Evolutionary conservation across 2,329 filamentous ascomycete species (phyloP), one percentile per base, ranked within the genome.

Genomic region (Neoscytalidium dimidiatum): DNA sequence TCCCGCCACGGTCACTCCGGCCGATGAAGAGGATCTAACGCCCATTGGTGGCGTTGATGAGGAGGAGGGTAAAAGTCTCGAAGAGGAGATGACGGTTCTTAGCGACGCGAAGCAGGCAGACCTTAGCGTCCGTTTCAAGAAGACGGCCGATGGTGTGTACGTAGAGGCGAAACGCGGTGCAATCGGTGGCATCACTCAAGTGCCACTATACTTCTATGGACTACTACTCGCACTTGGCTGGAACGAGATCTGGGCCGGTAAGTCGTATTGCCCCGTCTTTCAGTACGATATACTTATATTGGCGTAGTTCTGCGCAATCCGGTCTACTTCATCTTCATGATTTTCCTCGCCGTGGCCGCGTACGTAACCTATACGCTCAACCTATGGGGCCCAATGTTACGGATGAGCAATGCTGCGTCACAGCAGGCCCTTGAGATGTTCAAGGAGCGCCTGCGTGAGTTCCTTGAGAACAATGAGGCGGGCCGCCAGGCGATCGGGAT

Each of bases 141-240:
- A 98, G 85, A 95, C 92, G 38, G 95, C 95, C 1, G 95, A 99
- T 75, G 95, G 94, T 7, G 94, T 99, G 3, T 99, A 97, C 72
- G 94, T 99, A 46, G 95, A 99, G 81, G 95, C 95, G 57, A 99
- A 99, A 85, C 88, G 95, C 66, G 94, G 94, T 75, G 95, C 95
- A 46, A 96, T 99, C 75, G 95, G 95, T 63, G 94, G 94, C 65
- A 92, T 99, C 71, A 92, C 94, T 4, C 94, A 97, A 78, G 89
- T 99, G 57, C 95, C 95, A 5, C 81, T 96, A 67, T 98, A 97
- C 79, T 97, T 99, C 78, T 99, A 97, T 72, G 92, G 88, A 46
- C 78, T 98, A 64, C 83, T 99, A 64, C 82, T 99, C 69, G 92
- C 92, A 23, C 84, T 99, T 56, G 95, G 95, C n/a, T 99, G 95